phyloP scores from a whole-genome alignment of 139 green algal genomes.

The Coccomyxa sp. region DNA sequence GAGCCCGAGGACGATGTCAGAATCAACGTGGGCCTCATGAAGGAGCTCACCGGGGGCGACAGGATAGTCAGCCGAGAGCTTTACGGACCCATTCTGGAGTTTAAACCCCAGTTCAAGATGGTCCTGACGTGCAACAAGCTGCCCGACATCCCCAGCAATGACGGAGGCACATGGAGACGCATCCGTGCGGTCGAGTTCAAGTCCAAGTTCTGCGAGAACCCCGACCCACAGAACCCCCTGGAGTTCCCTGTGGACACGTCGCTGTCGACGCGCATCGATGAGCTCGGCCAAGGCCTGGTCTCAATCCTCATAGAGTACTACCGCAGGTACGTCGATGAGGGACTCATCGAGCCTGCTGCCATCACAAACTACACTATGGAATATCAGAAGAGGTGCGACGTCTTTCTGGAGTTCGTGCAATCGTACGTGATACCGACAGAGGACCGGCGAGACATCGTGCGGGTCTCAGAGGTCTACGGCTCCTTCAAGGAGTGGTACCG shows the following conservation, averaged over 20 bases:
- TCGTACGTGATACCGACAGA: neutral
- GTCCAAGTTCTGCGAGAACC: neutral
- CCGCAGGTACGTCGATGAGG: neutral
- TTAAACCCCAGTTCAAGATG: neutral
- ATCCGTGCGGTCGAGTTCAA: neutral
- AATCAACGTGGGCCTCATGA: neutral
- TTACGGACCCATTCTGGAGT: neutral
- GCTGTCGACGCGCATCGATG: neutral
- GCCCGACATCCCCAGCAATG: neutral
- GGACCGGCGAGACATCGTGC: neutral
- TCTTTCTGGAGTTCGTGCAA: conserved; percentile 1
- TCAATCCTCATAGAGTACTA: conserved; percentile 1
- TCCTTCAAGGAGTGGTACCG: neutral
- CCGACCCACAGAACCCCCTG: neutral
- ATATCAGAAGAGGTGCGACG: neutral
- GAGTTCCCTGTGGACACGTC: neutral
- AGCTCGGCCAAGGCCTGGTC: neutral
- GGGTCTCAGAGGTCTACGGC: neutral
- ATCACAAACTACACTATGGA: neutral
- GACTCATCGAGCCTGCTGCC: neutral
- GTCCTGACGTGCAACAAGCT: neutral
- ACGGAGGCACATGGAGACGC: neutral
- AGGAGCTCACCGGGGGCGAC: neutral
- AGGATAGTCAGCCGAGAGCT: neutral
- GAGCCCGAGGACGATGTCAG: neutral